Evolutionary conservation across 1,139 yeast species (phyloP).

Genomic region (Casaregolazyma suthepensis): DNA sequence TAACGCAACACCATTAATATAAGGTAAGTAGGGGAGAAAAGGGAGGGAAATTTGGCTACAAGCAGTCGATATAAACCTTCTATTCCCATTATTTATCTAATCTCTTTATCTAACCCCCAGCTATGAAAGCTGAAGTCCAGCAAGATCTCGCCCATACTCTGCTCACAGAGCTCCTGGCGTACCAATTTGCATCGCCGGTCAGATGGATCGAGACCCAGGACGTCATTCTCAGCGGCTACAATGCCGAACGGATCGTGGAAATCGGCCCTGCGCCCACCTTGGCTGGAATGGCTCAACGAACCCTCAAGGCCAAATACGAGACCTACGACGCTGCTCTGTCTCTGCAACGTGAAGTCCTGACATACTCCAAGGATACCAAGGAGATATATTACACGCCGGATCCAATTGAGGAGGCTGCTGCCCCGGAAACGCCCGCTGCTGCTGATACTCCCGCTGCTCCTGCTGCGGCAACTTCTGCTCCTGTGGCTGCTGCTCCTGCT

Average conservation of each 20-base stretch:
- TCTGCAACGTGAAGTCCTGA: constrained; percentile 90
- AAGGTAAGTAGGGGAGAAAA: background rate
- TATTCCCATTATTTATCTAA: background rate
- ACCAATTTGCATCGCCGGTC: constrained; percentile 98
- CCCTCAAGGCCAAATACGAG: constrained; percentile 93
- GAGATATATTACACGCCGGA: constrained; percentile 96
- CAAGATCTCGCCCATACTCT: constrained; percentile 95
- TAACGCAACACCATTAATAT: background rate
- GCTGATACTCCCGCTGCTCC: constrained; percentile 26
- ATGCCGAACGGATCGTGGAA: constrained; percentile 95
- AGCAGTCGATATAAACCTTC: background rate
- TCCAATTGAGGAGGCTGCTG: constrained; percentile 55
- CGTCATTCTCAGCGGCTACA: constrained; percentile 87
- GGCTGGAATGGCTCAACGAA: constrained; percentile 97
- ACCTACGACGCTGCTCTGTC: constrained; percentile 97
- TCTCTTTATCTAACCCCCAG: background rate
- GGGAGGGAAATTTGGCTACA: background rate
- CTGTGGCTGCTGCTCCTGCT: constrained; percentile 52
- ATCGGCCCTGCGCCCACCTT: constrained; percentile 98
- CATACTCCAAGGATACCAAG: constrained; percentile 92
- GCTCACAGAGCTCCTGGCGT: constrained; percentile 91
- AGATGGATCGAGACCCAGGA: constrained; percentile 99
- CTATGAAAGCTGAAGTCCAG: constrained; percentile 94
- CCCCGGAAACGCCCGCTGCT: constrained; percentile 25
- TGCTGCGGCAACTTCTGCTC: constrained; percentile 37